Evolutionary conservation across 441 rosid genomes (phyloP).

Genomic region (Gossypium gossypioides): DNA sequence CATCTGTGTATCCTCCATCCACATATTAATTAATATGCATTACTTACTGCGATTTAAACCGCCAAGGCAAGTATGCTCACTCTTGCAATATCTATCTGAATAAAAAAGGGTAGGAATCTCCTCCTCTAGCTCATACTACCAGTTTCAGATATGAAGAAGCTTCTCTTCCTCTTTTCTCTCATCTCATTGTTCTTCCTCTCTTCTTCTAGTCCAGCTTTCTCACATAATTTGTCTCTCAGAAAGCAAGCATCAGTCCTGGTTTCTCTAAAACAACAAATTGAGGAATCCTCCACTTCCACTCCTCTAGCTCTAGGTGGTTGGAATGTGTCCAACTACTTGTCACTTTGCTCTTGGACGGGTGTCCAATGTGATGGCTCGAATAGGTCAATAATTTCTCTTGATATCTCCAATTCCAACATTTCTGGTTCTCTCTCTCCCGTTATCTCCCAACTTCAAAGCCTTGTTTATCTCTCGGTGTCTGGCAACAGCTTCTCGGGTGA

Average conservation of each 20-base stretch:
- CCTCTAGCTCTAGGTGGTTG: slow-evolving; percentile 45
- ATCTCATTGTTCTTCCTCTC: slow-evolving; percentile 15
- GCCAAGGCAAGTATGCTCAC: not conserved
- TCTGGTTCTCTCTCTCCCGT: slow-evolving; percentile 55
- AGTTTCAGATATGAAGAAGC: slow-evolving; percentile 5
- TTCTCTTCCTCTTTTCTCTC: slow-evolving; percentile 24
- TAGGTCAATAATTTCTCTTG: slow-evolving; percentile 40
- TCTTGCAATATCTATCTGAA: slow-evolving; percentile 6
- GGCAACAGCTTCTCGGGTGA: slow-evolving; percentile 47
- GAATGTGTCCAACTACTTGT: slow-evolving; percentile 43
- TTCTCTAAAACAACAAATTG: slow-evolving; percentile 49
- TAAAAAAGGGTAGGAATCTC: not conserved
- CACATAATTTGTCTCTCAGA: slow-evolving; percentile 30
- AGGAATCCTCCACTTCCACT: slow-evolving; percentile 24
- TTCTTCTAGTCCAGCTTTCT: slow-evolving; percentile 25
- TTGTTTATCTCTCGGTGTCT: slow-evolving; percentile 42
- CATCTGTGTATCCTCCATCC: not conserved
- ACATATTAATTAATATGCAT: not conserved
- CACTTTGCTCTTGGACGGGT: slow-evolving; percentile 38
- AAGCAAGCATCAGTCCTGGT: slow-evolving; percentile 52
- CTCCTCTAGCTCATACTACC: not conserved
- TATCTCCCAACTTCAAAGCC: slow-evolving; percentile 35
- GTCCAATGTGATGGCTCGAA: slow-evolving; percentile 41
- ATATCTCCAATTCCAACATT: slow-evolving; percentile 48
- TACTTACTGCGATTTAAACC: not conserved